Base-by-base conservation (phyloP, 2,329 filamentous ascomycete species). In the Cercospora brassicicola region DNA sequence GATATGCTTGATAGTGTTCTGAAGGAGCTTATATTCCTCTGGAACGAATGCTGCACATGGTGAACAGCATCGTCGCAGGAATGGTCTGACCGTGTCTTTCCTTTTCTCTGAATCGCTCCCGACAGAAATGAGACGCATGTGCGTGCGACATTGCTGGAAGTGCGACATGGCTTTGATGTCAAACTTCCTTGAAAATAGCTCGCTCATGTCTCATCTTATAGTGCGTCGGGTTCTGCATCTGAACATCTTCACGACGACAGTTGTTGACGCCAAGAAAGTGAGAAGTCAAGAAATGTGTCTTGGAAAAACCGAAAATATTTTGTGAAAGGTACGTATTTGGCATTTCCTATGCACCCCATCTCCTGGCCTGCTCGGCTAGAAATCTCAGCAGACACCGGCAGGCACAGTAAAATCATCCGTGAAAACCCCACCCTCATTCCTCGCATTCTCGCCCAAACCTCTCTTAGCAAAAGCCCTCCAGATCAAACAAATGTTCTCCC, bases 401-500 rank as follows among this genome's bases (percentile, higher is more conserved):
- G 67, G 69, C 30, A 70, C 26, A 23, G 62, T 65, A 18, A 70
- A 70, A 15, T 65, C 64, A 63, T 70, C 69, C 15, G 61, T 66
- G 36, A 69, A 70, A 2, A 64, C 64, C 8, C 5, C 56, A 20
- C 64, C 67, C 28, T 45, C 48, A 9, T 36, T 64, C 45, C 28
- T 39, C 18, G 60, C 61, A 64, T 60, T 62, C 56, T 68, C 66
- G 15, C 86, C 86, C 2, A 88, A 75, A n/a, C 86, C 86, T 57
- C 86, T 79, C 82, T 87, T 87, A 1, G 86, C 85, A 71, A 88
- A 87, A 0, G 73, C 86, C 13, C 72, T 84, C 86, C 86, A 88
- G 67, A 88, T 77, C 71, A 81, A 80, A 63, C 86, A 87, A 11
- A 73, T 67, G 75, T 88, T 87, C 10, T 73, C 75, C 2, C 85